Evolutionary conservation across 2,329 filamentous ascomycete genomes (phyloP).

Genomic region (Monosporascus sp.): DNA sequence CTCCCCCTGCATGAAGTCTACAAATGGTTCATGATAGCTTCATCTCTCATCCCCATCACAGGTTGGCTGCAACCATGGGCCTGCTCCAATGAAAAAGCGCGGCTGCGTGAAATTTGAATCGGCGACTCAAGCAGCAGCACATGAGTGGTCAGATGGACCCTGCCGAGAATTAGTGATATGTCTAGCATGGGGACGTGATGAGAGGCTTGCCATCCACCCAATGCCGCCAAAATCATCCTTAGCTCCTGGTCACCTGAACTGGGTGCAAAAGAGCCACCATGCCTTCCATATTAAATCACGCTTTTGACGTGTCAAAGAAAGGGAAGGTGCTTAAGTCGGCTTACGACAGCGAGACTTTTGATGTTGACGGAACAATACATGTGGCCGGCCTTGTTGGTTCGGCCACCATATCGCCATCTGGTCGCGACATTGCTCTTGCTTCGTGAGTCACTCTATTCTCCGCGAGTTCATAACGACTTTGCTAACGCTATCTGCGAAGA

Average conservation of each 20-base stretch:
- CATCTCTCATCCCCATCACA: too few species aligned
- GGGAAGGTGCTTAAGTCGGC: slow-evolving; percentile 60
- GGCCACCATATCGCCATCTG: slow-evolving; percentile 87
- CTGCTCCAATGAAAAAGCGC: too few species aligned
- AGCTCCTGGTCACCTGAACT: not conserved
- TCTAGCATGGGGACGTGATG: not conserved
- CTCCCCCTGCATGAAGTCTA: too few species aligned
- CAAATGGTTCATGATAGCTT: too few species aligned
- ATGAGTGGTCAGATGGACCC: too few species aligned
- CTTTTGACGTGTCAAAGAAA: slow-evolving; percentile 45
- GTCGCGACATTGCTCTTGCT: slow-evolving; percentile 83
- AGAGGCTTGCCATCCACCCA: not conserved
- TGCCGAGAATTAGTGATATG: too few species aligned
- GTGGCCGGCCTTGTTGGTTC: slow-evolving; percentile 80
- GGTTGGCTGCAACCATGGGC: too few species aligned
- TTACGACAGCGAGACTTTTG: slow-evolving; percentile 83
- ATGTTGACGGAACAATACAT: slow-evolving; percentile 76
- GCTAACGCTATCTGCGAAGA: slow-evolving; percentile 32
- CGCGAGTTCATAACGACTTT: not conserved
- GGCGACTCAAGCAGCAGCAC: too few species aligned
- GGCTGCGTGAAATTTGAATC: too few species aligned
- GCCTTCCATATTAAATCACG: slow-evolving; percentile 42
- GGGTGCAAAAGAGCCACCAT: slow-evolving; percentile 29
- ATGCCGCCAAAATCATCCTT: not conserved
- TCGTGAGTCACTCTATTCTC: slow-evolving; percentile 46